A percentile compares a stretch with the other conserved stretches of the same genome.
Evolutionary conservation across 257 asterid species (phyloP).

Genomic region (Solanum infundibuliforme): DNA sequence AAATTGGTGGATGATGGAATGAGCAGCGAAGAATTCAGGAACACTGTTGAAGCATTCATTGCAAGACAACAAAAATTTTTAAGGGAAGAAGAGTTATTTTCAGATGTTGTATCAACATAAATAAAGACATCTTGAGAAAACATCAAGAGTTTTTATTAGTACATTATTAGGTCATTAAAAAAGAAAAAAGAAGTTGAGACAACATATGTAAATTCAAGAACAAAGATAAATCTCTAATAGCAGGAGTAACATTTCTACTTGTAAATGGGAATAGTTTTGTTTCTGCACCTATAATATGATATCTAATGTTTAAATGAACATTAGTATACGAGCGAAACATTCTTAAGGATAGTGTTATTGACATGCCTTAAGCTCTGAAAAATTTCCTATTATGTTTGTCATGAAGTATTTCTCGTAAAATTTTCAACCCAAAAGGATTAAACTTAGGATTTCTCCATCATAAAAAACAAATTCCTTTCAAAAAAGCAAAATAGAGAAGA

Average conservation of each 20-base stretch:
- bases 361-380: no score
- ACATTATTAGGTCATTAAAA: not conserved
- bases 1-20: slow-evolving; percentile 32
- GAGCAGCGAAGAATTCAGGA: slow-evolving; percentile 73
- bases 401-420: no score
- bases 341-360: no score
- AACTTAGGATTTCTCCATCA: not conserved
- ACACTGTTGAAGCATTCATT: slow-evolving; percentile 67
- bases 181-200: not conserved
- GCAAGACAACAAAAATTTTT: slow-evolving; percentile 61
- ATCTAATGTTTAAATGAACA: not conserved
- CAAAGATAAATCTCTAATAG: not conserved
- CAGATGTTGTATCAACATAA: slow-evolving; percentile 11
- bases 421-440: not conserved
- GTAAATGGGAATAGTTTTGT: not conserved
- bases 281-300: not conserved
- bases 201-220: not conserved
- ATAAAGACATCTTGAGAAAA: not conserved
- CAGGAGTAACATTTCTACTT: not conserved
- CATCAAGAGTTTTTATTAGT: no score
- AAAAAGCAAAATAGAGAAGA: not conserved
- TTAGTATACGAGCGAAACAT: no score
- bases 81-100: slow-evolving; percentile 38
- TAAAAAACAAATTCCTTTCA: not conserved
- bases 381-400: no score